Conservation (phyloP, 2,329 filamentous ascomycete genomes). For the Xylariaceae sp. region DNA sequence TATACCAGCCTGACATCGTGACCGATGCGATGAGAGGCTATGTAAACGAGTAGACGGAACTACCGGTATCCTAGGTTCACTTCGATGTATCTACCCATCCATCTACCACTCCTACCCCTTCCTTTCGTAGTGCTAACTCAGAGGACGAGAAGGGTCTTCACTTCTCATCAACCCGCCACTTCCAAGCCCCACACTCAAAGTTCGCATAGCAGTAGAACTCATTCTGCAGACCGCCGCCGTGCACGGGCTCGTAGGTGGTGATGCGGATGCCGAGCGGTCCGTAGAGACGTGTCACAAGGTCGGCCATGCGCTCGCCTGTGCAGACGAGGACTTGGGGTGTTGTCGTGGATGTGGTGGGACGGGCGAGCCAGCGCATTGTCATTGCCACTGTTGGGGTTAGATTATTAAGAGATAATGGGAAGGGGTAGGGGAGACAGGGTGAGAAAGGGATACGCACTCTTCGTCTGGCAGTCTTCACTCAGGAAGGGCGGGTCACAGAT, state of each 20-base stretch:
- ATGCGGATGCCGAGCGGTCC: constrained; percentile 53
- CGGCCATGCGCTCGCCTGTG: constrained; percentile 72
- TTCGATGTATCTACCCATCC: not conserved
- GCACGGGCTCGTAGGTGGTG: constrained; percentile 63
- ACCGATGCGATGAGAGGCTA: not conserved
- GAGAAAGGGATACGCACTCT: constrained; percentile 41
- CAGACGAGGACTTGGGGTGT: constrained; percentile 55
- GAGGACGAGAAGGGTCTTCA: not conserved
- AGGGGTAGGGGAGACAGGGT: too few species aligned
- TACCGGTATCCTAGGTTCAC: too few species aligned
- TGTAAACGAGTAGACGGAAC: too few species aligned
- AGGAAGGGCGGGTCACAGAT: constrained; percentile 77
- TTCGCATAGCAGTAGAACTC: constrained; percentile 78
- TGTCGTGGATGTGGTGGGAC: constrained; percentile 27
- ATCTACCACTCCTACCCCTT: not conserved
- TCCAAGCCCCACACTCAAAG: constrained; percentile 59
- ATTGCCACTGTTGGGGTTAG: constrained; percentile 53
- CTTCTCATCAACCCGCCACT: constrained; percentile 25
- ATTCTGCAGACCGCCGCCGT: constrained; percentile 73
- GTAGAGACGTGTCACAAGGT: constrained; percentile 62
- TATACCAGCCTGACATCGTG: not conserved
- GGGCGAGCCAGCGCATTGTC: constrained; percentile 68
- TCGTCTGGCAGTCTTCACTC: constrained; percentile 75
- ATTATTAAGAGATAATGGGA: too few species aligned
- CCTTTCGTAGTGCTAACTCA: not conserved